Evolutionary conservation across 2,329 filamentous ascomycete genomes (phyloP).

Genomic region (Pseudogymnoascus sp.): DNA sequence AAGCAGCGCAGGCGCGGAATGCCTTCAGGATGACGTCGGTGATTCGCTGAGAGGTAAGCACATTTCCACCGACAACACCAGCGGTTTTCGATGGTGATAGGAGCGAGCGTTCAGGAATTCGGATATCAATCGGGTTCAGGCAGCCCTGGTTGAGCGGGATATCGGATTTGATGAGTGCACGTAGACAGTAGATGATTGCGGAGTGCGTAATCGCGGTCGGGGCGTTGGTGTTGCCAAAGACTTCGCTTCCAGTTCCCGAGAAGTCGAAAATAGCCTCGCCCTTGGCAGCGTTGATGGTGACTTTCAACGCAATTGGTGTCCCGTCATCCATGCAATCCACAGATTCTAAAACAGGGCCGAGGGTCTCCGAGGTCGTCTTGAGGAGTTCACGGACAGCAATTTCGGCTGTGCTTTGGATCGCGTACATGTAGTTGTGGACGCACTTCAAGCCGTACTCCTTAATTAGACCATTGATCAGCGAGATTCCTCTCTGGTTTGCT

Average conservation of each 20-base stretch:
- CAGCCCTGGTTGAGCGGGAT: constrained; percentile 84
- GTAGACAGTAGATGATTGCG: constrained; percentile 74
- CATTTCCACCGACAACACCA: constrained; percentile 73
- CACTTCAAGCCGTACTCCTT: constrained; percentile 68
- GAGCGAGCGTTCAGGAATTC: constrained; percentile 59
- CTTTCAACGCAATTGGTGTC: constrained; percentile 63
- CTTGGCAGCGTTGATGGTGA: constrained; percentile 64
- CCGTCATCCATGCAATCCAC: constrained; percentile 85
- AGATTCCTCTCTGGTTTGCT: constrained; percentile 79
- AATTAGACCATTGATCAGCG: constrained; percentile 65
- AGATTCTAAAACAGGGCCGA: constrained; percentile 63
- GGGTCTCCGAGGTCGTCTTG: constrained; percentile 60
- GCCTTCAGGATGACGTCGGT: constrained; percentile 74
- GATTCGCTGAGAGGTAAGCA: constrained; percentile 67
- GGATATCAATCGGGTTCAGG: constrained; percentile 62
- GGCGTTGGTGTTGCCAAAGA: constrained; percentile 69
- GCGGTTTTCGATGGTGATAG: constrained; percentile 64
- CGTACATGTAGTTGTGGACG: constrained; percentile 76
- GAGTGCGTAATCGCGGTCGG: constrained; percentile 72
- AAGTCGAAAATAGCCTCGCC: constrained; percentile 76
- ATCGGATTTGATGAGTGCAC: constrained; percentile 67
- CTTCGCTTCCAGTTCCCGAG: constrained; percentile 67
- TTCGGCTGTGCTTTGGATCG: constrained; percentile 74
- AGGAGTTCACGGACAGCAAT: constrained; percentile 65
- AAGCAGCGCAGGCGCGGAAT: constrained; percentile 67